These are phyloP conservation scores for Chytriomyces sp. DNA, from an alignment of 192 early-diverging fungal genomes.

Conservation along the genomic window DNA sequence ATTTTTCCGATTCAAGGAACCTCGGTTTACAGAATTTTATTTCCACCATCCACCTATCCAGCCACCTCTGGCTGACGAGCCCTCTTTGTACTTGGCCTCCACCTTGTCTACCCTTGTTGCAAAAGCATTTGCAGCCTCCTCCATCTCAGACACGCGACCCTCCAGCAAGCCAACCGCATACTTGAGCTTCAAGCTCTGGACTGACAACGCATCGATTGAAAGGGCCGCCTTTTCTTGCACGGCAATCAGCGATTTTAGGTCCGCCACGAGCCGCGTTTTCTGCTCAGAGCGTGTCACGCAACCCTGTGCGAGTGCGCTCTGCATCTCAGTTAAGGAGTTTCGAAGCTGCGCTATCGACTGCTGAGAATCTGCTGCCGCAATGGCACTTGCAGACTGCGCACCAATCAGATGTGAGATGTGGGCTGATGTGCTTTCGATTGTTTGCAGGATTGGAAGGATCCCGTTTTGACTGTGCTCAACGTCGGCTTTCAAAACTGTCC, in stretches of 20 bases:
- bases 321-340: background rate
- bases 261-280: background rate
- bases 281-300: conserved; percentile 6
- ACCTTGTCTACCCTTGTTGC: conserved; percentile 2
- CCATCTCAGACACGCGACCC: conserved; percentile 16
- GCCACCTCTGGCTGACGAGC: background rate
- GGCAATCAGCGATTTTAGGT: background rate
- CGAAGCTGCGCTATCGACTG: background rate
- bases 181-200: conserved; percentile 17
- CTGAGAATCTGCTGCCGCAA: background rate
- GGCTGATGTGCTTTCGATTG: background rate
- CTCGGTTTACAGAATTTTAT: too few relatives aligned
- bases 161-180: conserved; percentile 28
- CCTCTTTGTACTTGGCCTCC: conserved; percentile 5
- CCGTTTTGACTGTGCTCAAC: background rate
- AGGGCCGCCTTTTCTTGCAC: background rate
- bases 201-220: conserved; percentile 6
- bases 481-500: background rate
- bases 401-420: background rate
- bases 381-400: background rate
- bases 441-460: background rate
- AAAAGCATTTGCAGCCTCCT: conserved; percentile 18
- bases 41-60: too few relatives aligned
- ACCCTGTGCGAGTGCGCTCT: background rate
- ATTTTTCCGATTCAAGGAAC: too few relatives aligned